Percentiles rank a stretch among this genome's conserved stretches.
Conservation (phyloP, 352 stramenopile species). For the Globisporangium splendens region DNA sequence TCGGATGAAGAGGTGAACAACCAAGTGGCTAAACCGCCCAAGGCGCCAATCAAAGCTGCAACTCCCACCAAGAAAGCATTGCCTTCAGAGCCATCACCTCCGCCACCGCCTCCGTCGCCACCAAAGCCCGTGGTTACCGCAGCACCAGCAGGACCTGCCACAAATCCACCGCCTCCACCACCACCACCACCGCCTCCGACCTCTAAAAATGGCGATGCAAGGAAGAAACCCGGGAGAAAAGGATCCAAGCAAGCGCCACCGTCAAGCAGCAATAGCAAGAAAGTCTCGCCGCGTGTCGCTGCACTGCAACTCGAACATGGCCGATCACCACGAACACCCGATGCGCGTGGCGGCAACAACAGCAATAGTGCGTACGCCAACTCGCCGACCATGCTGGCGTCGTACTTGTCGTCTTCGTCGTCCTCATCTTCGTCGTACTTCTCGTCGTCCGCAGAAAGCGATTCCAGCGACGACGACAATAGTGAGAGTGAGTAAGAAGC, state of each 20-base stretch:
- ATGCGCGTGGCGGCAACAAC: neutral
- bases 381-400: conserved; percentile 43
- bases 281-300: conserved; percentile 9
- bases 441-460: conserved; percentile 69
- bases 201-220: conserved; percentile 8
- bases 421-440: conserved; percentile 83
- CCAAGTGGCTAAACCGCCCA: conserved; percentile 1
- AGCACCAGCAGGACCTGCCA: neutral
- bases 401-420: conserved; percentile 51
- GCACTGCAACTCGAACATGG: conserved; percentile 14
- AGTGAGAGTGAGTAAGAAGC: conserved; percentile 40
- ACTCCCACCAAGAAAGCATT: conserved; percentile 2
- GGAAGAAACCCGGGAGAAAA: conserved; percentile 11
- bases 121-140: neutral
- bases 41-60: neutral
- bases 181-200: conserved; percentile 17
- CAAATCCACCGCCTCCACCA: conserved; percentile 16
- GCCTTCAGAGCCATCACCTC: neutral
- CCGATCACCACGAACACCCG: neutral
- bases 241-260: conserved; percentile 19
- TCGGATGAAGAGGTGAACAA: conserved; percentile 10
- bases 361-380: conserved; percentile 21
- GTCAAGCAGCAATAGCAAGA: conserved; percentile 6
- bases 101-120: neutral
- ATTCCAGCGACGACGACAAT: conserved; percentile 39